Conservation (phyloP, 139 green algal species). For the Haematococcus lacustris region DNA sequence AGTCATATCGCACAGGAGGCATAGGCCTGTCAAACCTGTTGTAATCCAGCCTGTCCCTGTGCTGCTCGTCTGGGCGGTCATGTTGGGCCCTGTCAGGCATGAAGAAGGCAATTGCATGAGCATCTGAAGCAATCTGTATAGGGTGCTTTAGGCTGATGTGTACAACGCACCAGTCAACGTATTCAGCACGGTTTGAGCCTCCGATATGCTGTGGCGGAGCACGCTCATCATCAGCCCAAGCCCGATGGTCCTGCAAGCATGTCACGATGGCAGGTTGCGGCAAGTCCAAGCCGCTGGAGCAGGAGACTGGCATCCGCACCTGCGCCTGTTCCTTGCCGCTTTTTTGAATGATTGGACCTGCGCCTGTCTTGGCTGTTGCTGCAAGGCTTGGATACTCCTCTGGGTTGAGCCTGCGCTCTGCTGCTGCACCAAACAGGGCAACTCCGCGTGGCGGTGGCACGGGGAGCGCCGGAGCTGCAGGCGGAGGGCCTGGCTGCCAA, state of each 20-base stretch:
- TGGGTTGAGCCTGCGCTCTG: slow-evolving; percentile 54
- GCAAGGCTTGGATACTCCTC: slow-evolving; percentile 67
- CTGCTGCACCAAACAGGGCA: too few relatives aligned
- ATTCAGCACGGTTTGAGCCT: too few relatives aligned
- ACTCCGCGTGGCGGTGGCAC: slow-evolving; percentile 8
- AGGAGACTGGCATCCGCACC: slow-evolving; percentile 11
- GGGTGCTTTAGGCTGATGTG: neutral
- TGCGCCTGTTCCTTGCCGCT: slow-evolving; percentile 17
- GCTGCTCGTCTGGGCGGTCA: neutral
- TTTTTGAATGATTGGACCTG: slow-evolving; percentile 4
- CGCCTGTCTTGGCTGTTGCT: slow-evolving; percentile 28
- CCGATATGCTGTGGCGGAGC: slow-evolving; percentile 10
- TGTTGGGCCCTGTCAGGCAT: neutral
- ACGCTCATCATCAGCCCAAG: slow-evolving; percentile 37
- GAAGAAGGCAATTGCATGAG: neutral
- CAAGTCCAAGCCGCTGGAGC: too few relatives aligned
- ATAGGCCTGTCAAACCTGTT: neutral
- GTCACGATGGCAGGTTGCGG: too few relatives aligned
- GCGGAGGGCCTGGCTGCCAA: neutral
- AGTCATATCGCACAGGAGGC: neutral
- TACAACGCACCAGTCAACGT: neutral
- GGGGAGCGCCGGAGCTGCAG: slow-evolving; percentile 7
- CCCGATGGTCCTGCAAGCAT: slow-evolving; percentile 19
- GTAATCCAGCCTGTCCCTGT: neutral
- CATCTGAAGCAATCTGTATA: neutral